phyloP scores from a whole-genome alignment of 1,284 basidiomycete species.

The Boletus sp. region DNA sequence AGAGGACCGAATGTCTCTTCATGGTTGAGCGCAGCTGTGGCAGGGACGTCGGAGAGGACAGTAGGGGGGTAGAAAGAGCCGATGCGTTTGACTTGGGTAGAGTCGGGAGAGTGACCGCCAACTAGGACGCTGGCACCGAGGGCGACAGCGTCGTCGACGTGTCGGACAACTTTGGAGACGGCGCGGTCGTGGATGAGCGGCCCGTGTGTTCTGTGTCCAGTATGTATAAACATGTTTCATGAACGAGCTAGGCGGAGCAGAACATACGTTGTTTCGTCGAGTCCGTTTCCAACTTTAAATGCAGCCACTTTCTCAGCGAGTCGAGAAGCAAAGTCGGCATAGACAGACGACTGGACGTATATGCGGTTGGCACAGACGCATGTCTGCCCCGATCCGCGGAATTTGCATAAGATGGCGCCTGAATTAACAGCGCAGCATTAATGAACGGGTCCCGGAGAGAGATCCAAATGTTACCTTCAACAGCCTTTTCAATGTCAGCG shows the following conservation, averaged over 20 bases:
- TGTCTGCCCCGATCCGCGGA: constrained; percentile 91
- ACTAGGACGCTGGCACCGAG: constrained; percentile 88
- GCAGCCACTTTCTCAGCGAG: constrained; percentile 83
- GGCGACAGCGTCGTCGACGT: constrained; percentile 85
- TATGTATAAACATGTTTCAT: not conserved
- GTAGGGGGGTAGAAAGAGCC: constrained; percentile 88
- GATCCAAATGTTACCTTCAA: constrained; percentile 58
- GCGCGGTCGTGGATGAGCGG: constrained; percentile 91
- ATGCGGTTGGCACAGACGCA: constrained; percentile 87
- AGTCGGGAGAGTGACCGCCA: constrained; percentile 66
- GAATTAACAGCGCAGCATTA: constrained; percentile 6
- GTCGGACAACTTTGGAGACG: constrained; percentile 84
- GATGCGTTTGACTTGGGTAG: constrained; percentile 36
- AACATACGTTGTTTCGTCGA: constrained; percentile 72
- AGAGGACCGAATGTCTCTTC: constrained; percentile 94
- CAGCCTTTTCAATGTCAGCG: constrained; percentile 91
- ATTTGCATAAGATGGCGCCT: constrained; percentile 90
- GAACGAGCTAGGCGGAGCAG: not conserved
- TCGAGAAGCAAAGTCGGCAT: constrained; percentile 84
- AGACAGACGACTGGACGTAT: constrained; percentile 83
- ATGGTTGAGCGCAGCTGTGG: constrained; percentile 59
- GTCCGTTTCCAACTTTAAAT: constrained; percentile 92
- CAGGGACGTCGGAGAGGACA: constrained; percentile 85
- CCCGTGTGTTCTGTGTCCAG: constrained; percentile 75
- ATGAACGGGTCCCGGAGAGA: not conserved